These are phyloP conservation scores for Lophium mytilinum DNA, from an alignment of 495 filamentous ascomycete species.

Conservation along the genomic window DNA sequence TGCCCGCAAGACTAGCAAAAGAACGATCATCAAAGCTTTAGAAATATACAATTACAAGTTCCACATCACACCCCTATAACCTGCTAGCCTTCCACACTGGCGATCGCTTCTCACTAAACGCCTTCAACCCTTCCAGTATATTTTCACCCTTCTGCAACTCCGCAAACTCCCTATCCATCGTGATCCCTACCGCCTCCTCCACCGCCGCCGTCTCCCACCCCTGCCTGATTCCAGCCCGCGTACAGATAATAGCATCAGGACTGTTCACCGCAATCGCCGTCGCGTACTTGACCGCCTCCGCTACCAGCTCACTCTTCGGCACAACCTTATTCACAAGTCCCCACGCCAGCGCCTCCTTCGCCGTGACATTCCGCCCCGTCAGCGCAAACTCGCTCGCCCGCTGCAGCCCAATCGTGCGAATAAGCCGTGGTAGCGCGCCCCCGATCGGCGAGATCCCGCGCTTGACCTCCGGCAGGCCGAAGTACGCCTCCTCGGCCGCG, in stretches of 20 bases:
- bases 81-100: conserved; percentile 30
- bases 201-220: conserved; percentile 14
- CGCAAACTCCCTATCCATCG: conserved; percentile 13
- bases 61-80: background rate
- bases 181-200: conserved; percentile 7
- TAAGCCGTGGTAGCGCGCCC: conserved; percentile 15
- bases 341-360: conserved; percentile 7
- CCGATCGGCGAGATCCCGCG: conserved; percentile 9
- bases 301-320: conserved; percentile 3
- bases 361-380: conserved; percentile 6
- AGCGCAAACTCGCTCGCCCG: conserved; percentile 16
- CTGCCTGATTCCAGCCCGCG: conserved; percentile 9
- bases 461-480: conserved; percentile 19
- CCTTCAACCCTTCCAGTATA: conserved; percentile 32
- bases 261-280: conserved; percentile 13
- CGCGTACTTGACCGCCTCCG: conserved; percentile 11
- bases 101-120: conserved; percentile 36
- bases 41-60: background rate
- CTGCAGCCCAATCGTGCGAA: conserved; percentile 16
- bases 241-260: conserved; percentile 17
- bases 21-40: conserved; percentile 5
- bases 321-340: conserved; percentile 15
- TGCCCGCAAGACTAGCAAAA: conserved; percentile 5
- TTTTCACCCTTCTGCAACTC: conserved; percentile 37
- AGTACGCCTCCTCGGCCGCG: conserved; percentile 9